These are phyloP conservation scores for Aspergillus saccharolyticus DNA, from an alignment of 495 filamentous ascomycete species.

Conservation along the genomic window DNA sequence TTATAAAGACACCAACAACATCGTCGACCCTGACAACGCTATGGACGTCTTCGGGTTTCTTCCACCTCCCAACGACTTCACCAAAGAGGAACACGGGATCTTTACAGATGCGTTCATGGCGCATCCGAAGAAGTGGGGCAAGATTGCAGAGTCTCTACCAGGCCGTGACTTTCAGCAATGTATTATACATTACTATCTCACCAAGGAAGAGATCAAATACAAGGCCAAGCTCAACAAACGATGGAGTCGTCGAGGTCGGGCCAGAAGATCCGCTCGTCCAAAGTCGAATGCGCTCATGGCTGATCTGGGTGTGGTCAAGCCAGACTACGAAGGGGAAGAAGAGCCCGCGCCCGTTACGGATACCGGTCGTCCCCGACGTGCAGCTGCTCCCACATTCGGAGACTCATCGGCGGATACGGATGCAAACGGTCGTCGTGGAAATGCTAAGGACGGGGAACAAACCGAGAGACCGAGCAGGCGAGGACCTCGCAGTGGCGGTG, in stretches of 20 bases:
- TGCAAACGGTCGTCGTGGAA: slow-evolving; percentile 42
- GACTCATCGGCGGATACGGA: slow-evolving; percentile 53
- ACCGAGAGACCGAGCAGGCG: slow-evolving; percentile 52
- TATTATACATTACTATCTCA: slow-evolving; percentile 94
- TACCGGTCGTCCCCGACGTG: slow-evolving; percentile 62
- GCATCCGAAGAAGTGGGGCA: slow-evolving; percentile 86
- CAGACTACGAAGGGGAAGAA: slow-evolving; percentile 54
- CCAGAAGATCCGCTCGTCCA: slow-evolving; percentile 51
- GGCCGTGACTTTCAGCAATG: slow-evolving; percentile 75
- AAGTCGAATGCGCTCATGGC: slow-evolving; percentile 73
- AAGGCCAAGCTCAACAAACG: slow-evolving; percentile 74
- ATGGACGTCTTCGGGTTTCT: slow-evolving; percentile 67
- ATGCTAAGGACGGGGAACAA: slow-evolving; percentile 47
- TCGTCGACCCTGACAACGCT: slow-evolving; percentile 59
- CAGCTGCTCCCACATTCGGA: slow-evolving; percentile 68
- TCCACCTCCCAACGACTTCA: slow-evolving; percentile 79
- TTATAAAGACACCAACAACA: slow-evolving; percentile 71
- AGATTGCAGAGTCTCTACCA: slow-evolving; percentile 70
- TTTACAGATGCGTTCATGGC: slow-evolving; percentile 79
- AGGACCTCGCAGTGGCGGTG: slow-evolving; percentile 39
- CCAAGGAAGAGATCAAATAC: slow-evolving; percentile 80
- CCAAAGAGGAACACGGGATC: slow-evolving; percentile 64
- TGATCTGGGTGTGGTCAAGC: slow-evolving; percentile 56
- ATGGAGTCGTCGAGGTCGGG: slow-evolving; percentile 59
- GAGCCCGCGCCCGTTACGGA: slow-evolving; percentile 55